Evolutionary conservation across 768 basidiomycete genomes (phyloP).

Genomic region (Amanita pallidorosea): DNA sequence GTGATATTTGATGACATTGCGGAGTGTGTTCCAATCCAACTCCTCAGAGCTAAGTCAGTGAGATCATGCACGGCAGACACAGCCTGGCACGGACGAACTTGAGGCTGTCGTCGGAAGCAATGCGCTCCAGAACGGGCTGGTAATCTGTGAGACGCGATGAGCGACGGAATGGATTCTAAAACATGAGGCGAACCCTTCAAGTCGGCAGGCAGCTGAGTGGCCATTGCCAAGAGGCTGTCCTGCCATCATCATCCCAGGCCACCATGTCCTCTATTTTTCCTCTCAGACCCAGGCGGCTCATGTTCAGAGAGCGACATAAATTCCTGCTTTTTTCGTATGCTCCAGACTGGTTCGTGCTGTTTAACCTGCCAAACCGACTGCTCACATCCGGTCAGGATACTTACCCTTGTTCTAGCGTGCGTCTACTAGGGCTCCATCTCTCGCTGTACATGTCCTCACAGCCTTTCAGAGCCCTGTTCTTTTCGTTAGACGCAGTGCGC

Average conservation of each 20-base stretch:
- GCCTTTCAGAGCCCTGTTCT: slow-evolving; percentile 42
- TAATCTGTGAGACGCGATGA: slow-evolving; percentile 31
- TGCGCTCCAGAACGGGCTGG: slow-evolving; percentile 44
- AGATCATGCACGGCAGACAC: slow-evolving; percentile 6
- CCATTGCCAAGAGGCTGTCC: too few species aligned
- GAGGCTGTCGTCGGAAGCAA: slow-evolving; percentile 54
- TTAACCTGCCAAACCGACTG: neutral
- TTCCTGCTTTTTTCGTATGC: slow-evolving; percentile 53
- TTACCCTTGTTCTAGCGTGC: slow-evolving; percentile 60
- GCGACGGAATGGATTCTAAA: neutral
- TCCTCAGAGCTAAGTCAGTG: slow-evolving; percentile 26
- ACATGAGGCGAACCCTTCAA: slow-evolving; percentile 35
- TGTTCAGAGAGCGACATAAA: slow-evolving; percentile 22
- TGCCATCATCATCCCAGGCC: too few species aligned
- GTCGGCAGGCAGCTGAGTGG: slow-evolving; percentile 9
- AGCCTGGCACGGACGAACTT: slow-evolving; percentile 32
- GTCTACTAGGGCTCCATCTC: slow-evolving; percentile 13
- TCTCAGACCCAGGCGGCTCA: slow-evolving; percentile 13
- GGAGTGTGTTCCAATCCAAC: slow-evolving; percentile 55
- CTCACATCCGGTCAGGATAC: slow-evolving; percentile 32
- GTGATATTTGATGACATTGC: slow-evolving; percentile 64
- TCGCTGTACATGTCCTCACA: neutral
- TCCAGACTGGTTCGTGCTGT: slow-evolving; percentile 56
- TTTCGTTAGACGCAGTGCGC: slow-evolving; percentile 49
- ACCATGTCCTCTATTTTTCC: slow-evolving; percentile 11